Percentiles rank a stretch among this genome's conserved stretches.
Evolutionary conservation across 176 grass and related monocot species (phyloP).

Genomic region (Carex kokanica): DNA sequence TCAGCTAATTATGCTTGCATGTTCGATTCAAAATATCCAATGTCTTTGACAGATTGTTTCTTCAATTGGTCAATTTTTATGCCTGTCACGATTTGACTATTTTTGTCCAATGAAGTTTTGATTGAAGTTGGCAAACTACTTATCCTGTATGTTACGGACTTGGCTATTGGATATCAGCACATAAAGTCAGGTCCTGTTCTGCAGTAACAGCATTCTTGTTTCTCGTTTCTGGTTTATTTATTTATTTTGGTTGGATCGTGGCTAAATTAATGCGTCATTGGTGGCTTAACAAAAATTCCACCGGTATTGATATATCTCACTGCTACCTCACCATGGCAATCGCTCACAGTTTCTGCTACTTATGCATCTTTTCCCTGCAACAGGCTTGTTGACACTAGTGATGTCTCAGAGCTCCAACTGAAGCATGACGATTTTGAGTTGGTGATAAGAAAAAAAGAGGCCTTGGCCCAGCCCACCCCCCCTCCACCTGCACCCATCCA

Average conservation of each 20-base stretch:
- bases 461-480: slow-evolving; percentile 27
- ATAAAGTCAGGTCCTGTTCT: not conserved
- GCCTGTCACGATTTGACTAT: not conserved
- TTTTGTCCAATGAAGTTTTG: not conserved
- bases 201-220: not conserved
- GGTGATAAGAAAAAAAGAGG: slow-evolving; percentile 40
- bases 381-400: slow-evolving; percentile 49
- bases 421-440: slow-evolving; percentile 39
- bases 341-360: not conserved
- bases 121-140: not conserved
- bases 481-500: slow-evolving; percentile 29
- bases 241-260: not conserved
- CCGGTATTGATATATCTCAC: not conserved
- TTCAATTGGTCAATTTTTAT: slow-evolving; percentile 1
- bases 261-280: not conserved
- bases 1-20: not conserved
- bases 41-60: not conserved
- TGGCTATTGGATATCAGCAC: not conserved
- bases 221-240: not conserved
- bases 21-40: not conserved
- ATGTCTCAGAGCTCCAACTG: slow-evolving; percentile 39
- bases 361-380: not conserved
- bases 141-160: not conserved
- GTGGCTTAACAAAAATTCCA: not conserved
- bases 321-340: not conserved